A percentile compares a stretch with the other conserved stretches of the same genome.
Evolutionary conservation across 495 filamentous ascomycete species (phyloP).

Genomic region (Annulohypoxylon bovei): DNA sequence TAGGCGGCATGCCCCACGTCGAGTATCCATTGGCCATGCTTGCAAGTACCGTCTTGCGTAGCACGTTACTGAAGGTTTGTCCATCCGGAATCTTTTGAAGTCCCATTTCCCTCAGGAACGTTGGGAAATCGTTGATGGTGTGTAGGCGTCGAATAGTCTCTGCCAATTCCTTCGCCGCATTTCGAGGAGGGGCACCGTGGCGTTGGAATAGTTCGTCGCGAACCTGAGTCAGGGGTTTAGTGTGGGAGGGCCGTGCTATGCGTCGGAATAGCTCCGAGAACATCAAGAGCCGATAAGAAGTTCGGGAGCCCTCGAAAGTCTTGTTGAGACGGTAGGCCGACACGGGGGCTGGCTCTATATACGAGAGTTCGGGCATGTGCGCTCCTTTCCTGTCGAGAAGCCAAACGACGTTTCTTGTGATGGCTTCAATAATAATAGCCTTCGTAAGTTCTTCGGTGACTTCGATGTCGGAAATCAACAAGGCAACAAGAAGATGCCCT

Average conservation of each 20-base stretch:
- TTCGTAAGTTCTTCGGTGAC: constrained; percentile 53
- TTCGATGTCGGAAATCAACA: constrained; percentile 57
- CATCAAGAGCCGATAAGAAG: constrained; percentile 63
- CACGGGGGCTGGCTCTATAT: constrained; percentile 52
- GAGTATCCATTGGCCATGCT: constrained; percentile 59
- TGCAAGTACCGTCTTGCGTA: constrained; percentile 50
- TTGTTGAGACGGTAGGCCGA: constrained; percentile 59
- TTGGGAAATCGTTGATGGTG: constrained; percentile 53
- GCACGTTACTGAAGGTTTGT: constrained; percentile 47
- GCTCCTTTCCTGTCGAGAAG: constrained; percentile 56
- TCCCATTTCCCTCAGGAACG: constrained; percentile 57
- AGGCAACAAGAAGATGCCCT: constrained; percentile 58
- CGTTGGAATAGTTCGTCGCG: constrained; percentile 58
- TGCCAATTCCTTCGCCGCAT: constrained; percentile 53
- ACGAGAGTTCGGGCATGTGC: constrained; percentile 56
- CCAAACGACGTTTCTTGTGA: constrained; percentile 63
- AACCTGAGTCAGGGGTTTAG: constrained; percentile 49
- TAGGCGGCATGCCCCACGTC: not conserved
- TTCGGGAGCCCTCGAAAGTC: constrained; percentile 58
- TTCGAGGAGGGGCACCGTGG: constrained; percentile 58
- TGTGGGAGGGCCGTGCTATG: constrained; percentile 51
- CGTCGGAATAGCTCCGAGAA: constrained; percentile 61
- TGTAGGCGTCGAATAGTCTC: constrained; percentile 56
- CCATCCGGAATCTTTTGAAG: constrained; percentile 41
- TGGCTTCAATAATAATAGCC: constrained; percentile 59